Evolutionary conservation across 2,329 filamentous ascomycete species (phyloP).

Genomic region (Fusarium camptoceras): DNA sequence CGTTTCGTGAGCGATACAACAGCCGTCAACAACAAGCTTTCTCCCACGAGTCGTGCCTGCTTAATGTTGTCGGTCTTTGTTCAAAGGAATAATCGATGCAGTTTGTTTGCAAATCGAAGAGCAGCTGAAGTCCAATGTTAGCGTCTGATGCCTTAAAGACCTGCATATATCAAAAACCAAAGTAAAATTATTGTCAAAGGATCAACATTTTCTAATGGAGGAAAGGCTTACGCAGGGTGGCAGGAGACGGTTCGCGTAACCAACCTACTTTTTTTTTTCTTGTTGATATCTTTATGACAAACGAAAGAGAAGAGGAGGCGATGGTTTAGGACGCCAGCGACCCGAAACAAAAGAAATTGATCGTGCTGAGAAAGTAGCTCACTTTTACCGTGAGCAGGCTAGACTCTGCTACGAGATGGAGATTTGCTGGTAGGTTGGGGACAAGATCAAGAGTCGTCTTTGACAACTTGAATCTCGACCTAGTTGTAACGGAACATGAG

Average conservation of each 20-base stretch:
- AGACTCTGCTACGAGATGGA: slow-evolving; percentile 42
- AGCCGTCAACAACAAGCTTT: slow-evolving; percentile 38
- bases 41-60: slow-evolving; percentile 24
- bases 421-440: slow-evolving; percentile 33
- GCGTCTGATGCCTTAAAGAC: slow-evolving; percentile 2
- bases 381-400: slow-evolving; percentile 60
- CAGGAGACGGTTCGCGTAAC: slow-evolving; percentile 10
- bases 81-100: slow-evolving; percentile 1
- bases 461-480: slow-evolving; percentile 50
- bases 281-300: slow-evolving; percentile 38
- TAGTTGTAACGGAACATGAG: slow-evolving; percentile 51
- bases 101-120: slow-evolving; percentile 28
- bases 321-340: slow-evolving; percentile 68
- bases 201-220: neutral
- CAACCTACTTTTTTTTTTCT: slow-evolving; percentile 47
- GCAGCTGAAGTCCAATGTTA: slow-evolving; percentile 28
- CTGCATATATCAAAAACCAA: neutral
- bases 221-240: slow-evolving; percentile 3
- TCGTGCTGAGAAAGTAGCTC: slow-evolving; percentile 55
- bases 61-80: slow-evolving; percentile 29
- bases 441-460: slow-evolving; percentile 49
- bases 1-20: slow-evolving; percentile 11
- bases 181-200: neutral
- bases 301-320: slow-evolving; percentile 51
- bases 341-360: slow-evolving; percentile 58